Conservation (phyloP, 2,329 filamentous ascomycete genomes). For the Cercospora beticola region DNA sequence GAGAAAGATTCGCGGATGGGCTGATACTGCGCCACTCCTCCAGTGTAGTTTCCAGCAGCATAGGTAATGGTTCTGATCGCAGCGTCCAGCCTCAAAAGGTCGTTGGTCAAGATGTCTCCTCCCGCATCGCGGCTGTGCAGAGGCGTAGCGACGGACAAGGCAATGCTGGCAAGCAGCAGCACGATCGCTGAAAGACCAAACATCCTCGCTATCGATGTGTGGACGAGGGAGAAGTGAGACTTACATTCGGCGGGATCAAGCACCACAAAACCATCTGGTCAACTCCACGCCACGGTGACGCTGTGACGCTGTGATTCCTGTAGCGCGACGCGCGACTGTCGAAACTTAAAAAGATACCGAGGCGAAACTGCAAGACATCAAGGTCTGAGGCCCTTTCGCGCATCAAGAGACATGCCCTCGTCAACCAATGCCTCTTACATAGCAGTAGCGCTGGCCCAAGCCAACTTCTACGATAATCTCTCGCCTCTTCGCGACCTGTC, state of each 20-base stretch:
- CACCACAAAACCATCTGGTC: not conserved
- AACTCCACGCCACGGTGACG: not conserved
- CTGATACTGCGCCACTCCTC: slow-evolving; percentile 21
- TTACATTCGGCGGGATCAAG: not conserved
- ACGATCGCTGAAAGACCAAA: slow-evolving; percentile 4
- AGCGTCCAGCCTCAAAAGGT: slow-evolving; percentile 23
- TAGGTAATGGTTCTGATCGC: slow-evolving; percentile 24
- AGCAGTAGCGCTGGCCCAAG: not conserved
- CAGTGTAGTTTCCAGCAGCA: slow-evolving; percentile 23
- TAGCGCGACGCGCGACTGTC: not conserved
- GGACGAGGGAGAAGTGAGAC: not conserved
- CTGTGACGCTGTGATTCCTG: slow-evolving; percentile 5
- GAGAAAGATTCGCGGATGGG: slow-evolving; percentile 26
- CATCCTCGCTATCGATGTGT: not conserved
- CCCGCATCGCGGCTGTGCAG: slow-evolving; percentile 21
- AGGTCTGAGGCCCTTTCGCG: not conserved
- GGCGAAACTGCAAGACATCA: not conserved
- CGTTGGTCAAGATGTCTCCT: slow-evolving; percentile 23
- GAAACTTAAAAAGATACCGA: slow-evolving; percentile 3
- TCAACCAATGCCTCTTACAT: not conserved
- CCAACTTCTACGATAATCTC: not conserved
- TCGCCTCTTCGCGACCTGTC: not conserved
- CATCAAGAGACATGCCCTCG: not conserved
- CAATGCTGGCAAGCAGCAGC: slow-evolving; percentile 10
- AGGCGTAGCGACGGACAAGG: slow-evolving; percentile 10